phyloP scores from a whole-genome alignment of 2,329 filamentous ascomycete species.

The Pezicula carpinea region DNA sequence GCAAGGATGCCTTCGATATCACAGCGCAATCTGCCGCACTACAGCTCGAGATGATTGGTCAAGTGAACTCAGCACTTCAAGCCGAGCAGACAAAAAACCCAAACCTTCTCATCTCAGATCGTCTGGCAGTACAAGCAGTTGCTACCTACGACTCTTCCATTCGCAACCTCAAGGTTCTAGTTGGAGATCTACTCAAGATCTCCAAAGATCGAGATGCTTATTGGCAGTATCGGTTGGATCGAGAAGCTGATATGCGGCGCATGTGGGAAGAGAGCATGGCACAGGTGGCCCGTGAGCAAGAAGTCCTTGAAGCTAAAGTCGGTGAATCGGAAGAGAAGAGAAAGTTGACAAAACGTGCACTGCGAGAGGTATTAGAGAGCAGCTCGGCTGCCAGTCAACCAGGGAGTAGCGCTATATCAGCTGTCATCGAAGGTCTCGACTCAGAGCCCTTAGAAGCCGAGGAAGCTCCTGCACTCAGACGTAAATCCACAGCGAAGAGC shows the following conservation, averaged over 20 bases:
- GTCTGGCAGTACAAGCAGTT: conserved; percentile 71
- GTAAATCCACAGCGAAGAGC: conserved; percentile 37
- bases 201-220: conserved; percentile 91
- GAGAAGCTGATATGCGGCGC: conserved; percentile 83
- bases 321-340: conserved; percentile 88
- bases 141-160: conserved; percentile 86
- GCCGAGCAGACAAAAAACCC: conserved; percentile 67
- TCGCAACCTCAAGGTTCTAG: conserved; percentile 75
- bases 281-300: conserved; percentile 89
- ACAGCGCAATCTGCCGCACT: conserved; percentile 92
- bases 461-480: conserved; percentile 23
- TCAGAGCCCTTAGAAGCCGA: conserved; percentile 34
- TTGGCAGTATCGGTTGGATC: conserved; percentile 92
- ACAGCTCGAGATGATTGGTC: conserved; percentile 84
- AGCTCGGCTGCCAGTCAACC: conserved; percentile 45
- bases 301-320: conserved; percentile 80
- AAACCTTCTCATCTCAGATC: conserved; percentile 67
- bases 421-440: conserved; percentile 27
- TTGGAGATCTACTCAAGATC: conserved; percentile 85
- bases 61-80: conserved; percentile 79
- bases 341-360: conserved; percentile 80
- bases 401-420: conserved; percentile 19
- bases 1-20: conserved; percentile 93
- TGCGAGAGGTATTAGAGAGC: conserved; percentile 75
- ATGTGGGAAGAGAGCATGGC: conserved; percentile 99